Conservation (phyloP, 192 early-diverging fungal genomes). For the Entomortierella lignicola region DNA sequence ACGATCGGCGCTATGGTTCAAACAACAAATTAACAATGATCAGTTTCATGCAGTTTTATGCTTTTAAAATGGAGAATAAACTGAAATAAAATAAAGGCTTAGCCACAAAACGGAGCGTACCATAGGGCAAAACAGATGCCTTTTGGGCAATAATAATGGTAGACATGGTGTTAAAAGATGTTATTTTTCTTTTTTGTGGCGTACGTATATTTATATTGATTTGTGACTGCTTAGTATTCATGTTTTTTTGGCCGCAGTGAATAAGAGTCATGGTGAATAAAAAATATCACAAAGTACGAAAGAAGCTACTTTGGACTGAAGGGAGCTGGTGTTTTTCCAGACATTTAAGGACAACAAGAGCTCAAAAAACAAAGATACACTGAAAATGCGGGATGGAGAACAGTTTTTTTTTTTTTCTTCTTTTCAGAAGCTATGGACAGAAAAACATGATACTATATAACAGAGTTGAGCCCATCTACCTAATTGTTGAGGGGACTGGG, state of each 20-base stretch:
- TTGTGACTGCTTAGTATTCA: not conserved
- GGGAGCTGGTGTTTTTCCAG: constrained; percentile 7
- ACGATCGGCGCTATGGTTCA: constrained; percentile 57
- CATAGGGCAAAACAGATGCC: constrained; percentile 62
- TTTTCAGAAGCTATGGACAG: constrained; percentile 1
- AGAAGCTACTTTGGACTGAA: too few species aligned
- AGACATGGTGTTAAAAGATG: constrained; percentile 45
- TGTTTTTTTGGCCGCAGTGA: not conserved
- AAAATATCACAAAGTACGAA: too few species aligned
- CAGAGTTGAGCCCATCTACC: not conserved
- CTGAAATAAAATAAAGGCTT: constrained; percentile 4
- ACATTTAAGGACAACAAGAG: not conserved
- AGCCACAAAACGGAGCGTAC: constrained; percentile 8
- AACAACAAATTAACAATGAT: not conserved
- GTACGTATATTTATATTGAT: not conserved
- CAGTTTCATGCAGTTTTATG: not conserved
- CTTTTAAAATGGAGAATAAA: not conserved
- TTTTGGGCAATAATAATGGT: constrained; percentile 70
- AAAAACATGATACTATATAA: not conserved
- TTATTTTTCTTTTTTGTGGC: not conserved
- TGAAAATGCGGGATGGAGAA: not conserved
- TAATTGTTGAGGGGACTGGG: constrained; percentile 54
- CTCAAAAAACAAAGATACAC: not conserved
- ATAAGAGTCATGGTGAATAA: too few species aligned
- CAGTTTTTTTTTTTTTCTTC: not conserved